Evolutionary conservation across 306 rosid species (phyloP).

Genomic region (Pueraria montana): DNA sequence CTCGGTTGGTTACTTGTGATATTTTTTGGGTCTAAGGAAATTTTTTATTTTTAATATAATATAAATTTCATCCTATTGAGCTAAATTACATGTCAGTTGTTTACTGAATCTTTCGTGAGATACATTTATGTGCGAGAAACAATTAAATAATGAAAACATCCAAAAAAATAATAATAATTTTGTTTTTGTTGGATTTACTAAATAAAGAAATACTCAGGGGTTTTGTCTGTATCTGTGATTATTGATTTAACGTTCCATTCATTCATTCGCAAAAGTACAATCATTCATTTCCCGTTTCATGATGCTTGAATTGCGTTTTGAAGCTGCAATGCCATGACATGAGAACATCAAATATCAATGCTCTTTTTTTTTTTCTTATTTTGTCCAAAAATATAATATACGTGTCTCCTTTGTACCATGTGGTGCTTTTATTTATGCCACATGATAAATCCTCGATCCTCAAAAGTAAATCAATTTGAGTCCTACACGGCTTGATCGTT

Average conservation of each 20-base stretch:
- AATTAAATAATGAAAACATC: neutral
- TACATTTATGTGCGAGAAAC: neutral
- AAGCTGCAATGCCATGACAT: conserved; percentile 46
- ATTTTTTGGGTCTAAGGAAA: neutral
- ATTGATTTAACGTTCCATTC: conserved; percentile 6
- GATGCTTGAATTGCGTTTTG: conserved; percentile 50
- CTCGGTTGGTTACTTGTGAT: neutral
- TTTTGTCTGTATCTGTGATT: conserved; percentile 12
- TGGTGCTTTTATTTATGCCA: conserved; percentile 46
- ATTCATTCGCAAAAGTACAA: conserved; percentile 37
- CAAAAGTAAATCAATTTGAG: conserved; percentile 42
- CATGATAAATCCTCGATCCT: conserved; percentile 32
- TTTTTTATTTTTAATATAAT: neutral
- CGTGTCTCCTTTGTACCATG: conserved; percentile 39
- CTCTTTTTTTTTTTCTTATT: neutral
- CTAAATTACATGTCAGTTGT: neutral
- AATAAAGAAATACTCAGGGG: neutral
- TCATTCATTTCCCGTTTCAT: conserved; percentile 45
- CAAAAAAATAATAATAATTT: neutral
- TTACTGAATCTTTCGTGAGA: neutral
- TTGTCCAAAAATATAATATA: conserved; percentile 38
- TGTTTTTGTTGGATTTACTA: neutral
- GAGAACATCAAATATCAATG: conserved; percentile 33
- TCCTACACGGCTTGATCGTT: conserved; percentile 57
- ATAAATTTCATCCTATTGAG: neutral